These are phyloP conservation scores for Clathrospora elynae DNA, from an alignment of 2,329 filamentous ascomycete genomes.

Conservation along the genomic window DNA sequence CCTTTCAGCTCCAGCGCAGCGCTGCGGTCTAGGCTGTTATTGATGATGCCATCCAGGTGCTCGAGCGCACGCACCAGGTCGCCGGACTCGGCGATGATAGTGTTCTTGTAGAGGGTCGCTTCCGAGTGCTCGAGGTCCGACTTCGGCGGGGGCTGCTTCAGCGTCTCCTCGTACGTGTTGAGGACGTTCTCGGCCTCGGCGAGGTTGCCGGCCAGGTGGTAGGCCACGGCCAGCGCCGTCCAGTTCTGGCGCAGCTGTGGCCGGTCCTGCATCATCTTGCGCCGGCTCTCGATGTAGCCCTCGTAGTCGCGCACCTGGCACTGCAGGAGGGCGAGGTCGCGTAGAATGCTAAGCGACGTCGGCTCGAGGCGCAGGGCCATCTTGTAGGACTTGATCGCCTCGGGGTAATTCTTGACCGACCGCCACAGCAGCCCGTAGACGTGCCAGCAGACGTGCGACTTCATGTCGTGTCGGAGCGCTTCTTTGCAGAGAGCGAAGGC, in stretches of 20 bases:
- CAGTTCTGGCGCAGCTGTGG: conserved; percentile 88
- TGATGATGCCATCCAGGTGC: conserved; percentile 78
- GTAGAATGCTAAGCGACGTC: conserved; percentile 91
- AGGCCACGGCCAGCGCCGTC: conserved; percentile 94
- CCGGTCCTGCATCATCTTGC: conserved; percentile 82
- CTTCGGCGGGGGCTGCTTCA: conserved; percentile 78
- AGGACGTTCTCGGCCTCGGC: conserved; percentile 87
- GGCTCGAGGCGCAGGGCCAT: conserved; percentile 92
- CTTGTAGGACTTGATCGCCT: conserved; percentile 98
- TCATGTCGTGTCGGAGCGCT: conserved; percentile 94
- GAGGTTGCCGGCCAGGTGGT: conserved; percentile 87
- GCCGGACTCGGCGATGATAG: conserved; percentile 87
- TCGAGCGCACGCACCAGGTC: conserved; percentile 82
- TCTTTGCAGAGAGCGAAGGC: conserved; percentile 92
- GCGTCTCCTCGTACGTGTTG: conserved; percentile 88
- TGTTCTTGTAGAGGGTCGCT: conserved; percentile 92
- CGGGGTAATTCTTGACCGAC: conserved; percentile 95
- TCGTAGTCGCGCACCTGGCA: conserved; percentile 95
- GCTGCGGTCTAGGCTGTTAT: conserved; percentile 79
- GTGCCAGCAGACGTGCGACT: conserved; percentile 99
- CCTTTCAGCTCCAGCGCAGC: conserved; percentile 85
- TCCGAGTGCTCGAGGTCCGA: conserved; percentile 91
- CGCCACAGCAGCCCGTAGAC: conserved; percentile 95
- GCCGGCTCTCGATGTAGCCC: conserved; percentile 89
- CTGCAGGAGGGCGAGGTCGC: conserved; percentile 90